Base-by-base conservation (phyloP, 306 rosid genomes). In the Betula pendula region DNA sequence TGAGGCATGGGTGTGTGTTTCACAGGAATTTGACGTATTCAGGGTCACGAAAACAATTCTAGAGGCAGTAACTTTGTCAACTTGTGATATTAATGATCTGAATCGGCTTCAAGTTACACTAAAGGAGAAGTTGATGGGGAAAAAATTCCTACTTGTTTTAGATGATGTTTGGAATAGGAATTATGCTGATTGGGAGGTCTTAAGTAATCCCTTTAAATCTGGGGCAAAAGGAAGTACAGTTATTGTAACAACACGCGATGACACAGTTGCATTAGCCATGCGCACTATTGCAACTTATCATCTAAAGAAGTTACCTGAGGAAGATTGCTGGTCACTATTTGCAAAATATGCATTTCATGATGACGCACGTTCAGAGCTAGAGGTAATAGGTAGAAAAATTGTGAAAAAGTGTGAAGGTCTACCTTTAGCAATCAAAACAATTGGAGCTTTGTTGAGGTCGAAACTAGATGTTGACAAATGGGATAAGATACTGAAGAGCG, bases 121-220 rank as follows among this genome's bases (percentile, higher is more conserved):
- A 27, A 17, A 4, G 47, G 59, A 62, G 1, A 22, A 47, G 22
- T 38, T 81, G 15, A 25, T 3, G 5, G 44, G 55, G 22, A 81
- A 62, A 10, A 75, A 38, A 35, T 75, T 75, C 29, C 44, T 81
- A 10, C 42, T 81, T 48, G 81, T 81, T 42, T 72, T 81, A 27
- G 81, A 81, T 70, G 81, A 75, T 29, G 72, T 81, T 38, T 75
- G 84, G 80, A 81, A 27, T 60, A 81, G 71, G 16, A 71, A 65
- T 25, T 59, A 29, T 2, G 11, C 24, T 4, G 13, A 27, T 25
- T 51, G 45, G 77, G 80, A 71, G 22, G 14, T 19, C 14, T 6
- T 81, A 60, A 65, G 53, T 12, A 9, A 31, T 8, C 49, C 66
- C 11, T 27, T 81, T 67, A 33, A 14, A 2, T 69, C 50, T 59